Evolutionary conservation across 176 grass and related monocot species (phyloP).

Genomic region (Poa annua): DNA sequence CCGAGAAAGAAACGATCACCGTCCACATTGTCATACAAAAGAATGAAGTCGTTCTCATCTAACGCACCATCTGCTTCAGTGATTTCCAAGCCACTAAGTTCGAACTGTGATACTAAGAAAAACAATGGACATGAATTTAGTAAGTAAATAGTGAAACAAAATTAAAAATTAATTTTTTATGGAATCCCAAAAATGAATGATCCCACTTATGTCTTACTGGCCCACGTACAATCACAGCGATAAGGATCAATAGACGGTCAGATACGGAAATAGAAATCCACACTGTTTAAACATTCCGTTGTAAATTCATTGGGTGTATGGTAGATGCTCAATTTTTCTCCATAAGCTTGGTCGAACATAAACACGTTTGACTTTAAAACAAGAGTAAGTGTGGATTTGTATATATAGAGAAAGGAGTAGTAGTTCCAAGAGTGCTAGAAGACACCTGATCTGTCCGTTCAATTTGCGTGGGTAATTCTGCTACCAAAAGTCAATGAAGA

Average conservation of each 20-base stretch:
- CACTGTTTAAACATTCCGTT: background rate
- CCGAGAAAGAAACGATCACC: slow-evolving; percentile 51
- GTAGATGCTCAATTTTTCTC: background rate
- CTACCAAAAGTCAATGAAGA: background rate
- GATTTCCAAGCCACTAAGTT: slow-evolving; percentile 36
- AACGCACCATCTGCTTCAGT: slow-evolving; percentile 16
- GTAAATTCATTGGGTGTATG: background rate
- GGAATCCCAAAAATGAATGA: background rate
- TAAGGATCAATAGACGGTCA: background rate
- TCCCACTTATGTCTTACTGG: background rate
- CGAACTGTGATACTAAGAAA: slow-evolving; percentile 40
- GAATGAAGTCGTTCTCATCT: slow-evolving; percentile 23
- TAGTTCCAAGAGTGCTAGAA: background rate
- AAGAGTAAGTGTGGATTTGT: background rate
- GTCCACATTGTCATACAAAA: slow-evolving; percentile 39
- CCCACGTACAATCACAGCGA: background rate
- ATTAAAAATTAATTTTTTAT: background rate
- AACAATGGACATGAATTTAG: background rate
- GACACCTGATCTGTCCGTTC: background rate
- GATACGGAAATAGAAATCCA: background rate
- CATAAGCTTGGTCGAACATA: background rate
- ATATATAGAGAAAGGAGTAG: background rate
- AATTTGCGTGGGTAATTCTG: background rate
- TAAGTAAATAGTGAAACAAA: background rate
- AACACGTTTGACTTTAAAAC: background rate